Evolutionary conservation across 208 protist genomes (phyloP).

Genomic region (Crithidia expoeki): DNA sequence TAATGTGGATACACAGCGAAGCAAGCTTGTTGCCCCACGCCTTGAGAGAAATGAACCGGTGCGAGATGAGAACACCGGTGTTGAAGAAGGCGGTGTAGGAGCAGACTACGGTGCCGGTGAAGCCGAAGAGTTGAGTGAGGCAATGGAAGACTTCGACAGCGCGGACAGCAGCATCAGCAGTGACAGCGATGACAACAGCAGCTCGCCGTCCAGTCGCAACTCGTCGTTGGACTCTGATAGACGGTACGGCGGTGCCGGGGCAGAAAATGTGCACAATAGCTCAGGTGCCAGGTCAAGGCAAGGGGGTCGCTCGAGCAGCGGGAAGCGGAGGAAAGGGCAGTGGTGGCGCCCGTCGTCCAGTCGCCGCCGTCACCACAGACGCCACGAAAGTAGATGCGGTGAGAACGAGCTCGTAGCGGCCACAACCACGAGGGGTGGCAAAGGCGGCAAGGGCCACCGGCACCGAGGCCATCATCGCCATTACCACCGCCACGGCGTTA

Average conservation of each 20-base stretch:
- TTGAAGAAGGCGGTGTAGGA: slow-evolving; percentile 12
- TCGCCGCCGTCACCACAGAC: background rate
- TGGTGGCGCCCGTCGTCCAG: slow-evolving; percentile 12
- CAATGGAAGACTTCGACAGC: slow-evolving; percentile 16
- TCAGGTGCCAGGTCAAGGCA: background rate
- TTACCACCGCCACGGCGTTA: slow-evolving; percentile 1
- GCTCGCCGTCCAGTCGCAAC: background rate
- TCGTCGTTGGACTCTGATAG: background rate
- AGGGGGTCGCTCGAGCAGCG: background rate
- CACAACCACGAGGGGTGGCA: background rate
- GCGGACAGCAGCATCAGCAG: slow-evolving; percentile 16
- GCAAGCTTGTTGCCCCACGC: background rate
- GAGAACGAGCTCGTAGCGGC: slow-evolving; percentile 7
- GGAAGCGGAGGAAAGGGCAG: slow-evolving; percentile 4
- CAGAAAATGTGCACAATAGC: background rate
- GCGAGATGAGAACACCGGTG: slow-evolving; percentile 3
- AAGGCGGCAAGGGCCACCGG: background rate
- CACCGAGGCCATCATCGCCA: slow-evolving; percentile 2
- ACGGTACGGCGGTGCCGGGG: background rate
- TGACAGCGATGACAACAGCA: slow-evolving; percentile 11
- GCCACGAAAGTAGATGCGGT: background rate
- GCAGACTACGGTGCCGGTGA: slow-evolving; percentile 12
- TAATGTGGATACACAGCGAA: background rate
- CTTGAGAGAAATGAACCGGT: background rate
- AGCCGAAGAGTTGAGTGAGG: slow-evolving; percentile 15